Percentiles rank a stretch among this genome's conserved stretches.
Evolutionary conservation across 2,329 filamentous ascomycete species (phyloP).

Genomic region (Calcarisporium arbuscula): DNA sequence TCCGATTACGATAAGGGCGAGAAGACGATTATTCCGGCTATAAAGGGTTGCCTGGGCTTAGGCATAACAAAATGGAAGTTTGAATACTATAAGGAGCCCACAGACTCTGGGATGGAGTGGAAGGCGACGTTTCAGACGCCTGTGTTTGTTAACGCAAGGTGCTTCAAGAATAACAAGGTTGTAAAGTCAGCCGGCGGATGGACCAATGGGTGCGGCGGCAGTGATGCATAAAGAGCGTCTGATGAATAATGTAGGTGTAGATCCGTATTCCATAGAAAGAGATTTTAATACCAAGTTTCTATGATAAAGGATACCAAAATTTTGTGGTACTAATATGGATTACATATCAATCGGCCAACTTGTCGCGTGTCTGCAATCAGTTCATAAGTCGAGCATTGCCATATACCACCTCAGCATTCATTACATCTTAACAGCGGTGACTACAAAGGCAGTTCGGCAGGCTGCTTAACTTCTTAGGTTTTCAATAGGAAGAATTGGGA

Average conservation of each 20-base stretch:
- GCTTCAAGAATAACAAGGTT: conserved; percentile 18
- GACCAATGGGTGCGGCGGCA: conserved; percentile 11
- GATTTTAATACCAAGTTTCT: too few species aligned
- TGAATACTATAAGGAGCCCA: conserved; percentile 17
- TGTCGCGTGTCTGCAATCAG: too few species aligned
- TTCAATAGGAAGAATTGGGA: too few species aligned
- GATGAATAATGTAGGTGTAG: neutral
- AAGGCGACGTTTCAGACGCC: conserved; percentile 16
- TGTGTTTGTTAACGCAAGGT: conserved; percentile 13
- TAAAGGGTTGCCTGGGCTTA: conserved; percentile 14
- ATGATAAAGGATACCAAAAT: too few species aligned
- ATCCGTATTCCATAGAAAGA: too few species aligned
- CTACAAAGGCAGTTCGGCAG: too few species aligned
- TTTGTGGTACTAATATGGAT: too few species aligned
- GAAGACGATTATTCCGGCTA: conserved; percentile 14
- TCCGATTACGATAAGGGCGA: conserved; percentile 18
- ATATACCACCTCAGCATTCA: too few species aligned
- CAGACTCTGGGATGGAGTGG: conserved; percentile 17
- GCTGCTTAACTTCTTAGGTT: too few species aligned
- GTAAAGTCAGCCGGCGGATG: conserved; percentile 10
- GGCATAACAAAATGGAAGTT: conserved; percentile 18
- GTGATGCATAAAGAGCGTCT: conserved; percentile 5
- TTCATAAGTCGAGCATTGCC: too few species aligned
- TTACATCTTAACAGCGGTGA: too few species aligned
- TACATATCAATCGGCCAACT: too few species aligned